phyloP scores from a whole-genome alignment of 2,329 filamentous ascomycete genomes.

The Penicillium thymicola region DNA sequence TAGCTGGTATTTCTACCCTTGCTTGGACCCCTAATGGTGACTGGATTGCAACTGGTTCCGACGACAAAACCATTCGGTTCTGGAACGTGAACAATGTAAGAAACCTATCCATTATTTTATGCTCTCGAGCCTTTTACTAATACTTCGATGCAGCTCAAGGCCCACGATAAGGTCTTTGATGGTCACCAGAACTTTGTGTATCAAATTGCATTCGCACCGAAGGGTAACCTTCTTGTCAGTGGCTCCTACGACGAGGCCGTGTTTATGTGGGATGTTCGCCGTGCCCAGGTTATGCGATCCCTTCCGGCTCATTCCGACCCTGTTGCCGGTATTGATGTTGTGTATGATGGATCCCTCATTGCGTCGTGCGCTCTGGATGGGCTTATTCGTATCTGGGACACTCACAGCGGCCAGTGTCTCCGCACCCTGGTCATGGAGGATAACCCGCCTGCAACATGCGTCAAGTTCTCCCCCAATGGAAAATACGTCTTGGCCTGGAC shows the following conservation, averaged over 20 bases:
- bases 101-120: background rate
- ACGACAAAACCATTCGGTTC: constrained; percentile 92
- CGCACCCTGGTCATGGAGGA: constrained; percentile 95
- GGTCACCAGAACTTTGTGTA: constrained; percentile 98
- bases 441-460: constrained; percentile 82
- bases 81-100: constrained; percentile 68
- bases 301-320: constrained; percentile 94
- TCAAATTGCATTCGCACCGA: constrained; percentile 90
- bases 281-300: constrained; percentile 81
- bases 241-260: constrained; percentile 97
- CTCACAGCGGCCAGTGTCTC: constrained; percentile 88
- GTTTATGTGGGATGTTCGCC: constrained; percentile 92
- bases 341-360: constrained; percentile 85
- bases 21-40: constrained; percentile 92
- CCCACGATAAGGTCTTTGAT: constrained; percentile 61
- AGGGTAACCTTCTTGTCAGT: constrained; percentile 93
- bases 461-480: constrained; percentile 91
- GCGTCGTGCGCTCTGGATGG: constrained; percentile 91
- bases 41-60: constrained; percentile 83
- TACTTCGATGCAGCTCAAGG: constrained; percentile 44
- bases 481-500: constrained; percentile 90
- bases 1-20: constrained; percentile 86
- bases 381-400: constrained; percentile 92
- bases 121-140: background rate
- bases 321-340: constrained; percentile 89